Evolutionary conservation across 805 yeast species (phyloP).

Genomic region (Ogataea populi-albae): DNA sequence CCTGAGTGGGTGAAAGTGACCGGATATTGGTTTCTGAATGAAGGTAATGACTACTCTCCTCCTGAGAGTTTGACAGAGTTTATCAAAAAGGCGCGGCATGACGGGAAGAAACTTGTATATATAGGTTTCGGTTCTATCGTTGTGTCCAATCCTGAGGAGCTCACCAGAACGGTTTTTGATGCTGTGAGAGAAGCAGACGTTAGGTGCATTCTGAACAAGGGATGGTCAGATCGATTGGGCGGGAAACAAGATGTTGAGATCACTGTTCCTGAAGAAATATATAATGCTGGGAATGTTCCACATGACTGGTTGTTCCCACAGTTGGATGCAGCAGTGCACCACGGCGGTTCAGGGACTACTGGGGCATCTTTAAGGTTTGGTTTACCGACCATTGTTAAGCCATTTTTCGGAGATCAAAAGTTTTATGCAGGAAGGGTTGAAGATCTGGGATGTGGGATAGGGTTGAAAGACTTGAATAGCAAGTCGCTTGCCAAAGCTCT

Average conservation of each 20-base stretch:
- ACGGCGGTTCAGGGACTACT: constrained; percentile 96
- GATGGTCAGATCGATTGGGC: constrained; percentile 83
- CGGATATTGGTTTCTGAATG: constrained; percentile 90
- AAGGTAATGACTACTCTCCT: constrained; percentile 50
- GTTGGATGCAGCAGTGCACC: constrained; percentile 93
- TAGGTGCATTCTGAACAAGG: constrained; percentile 83
- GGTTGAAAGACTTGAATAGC: constrained; percentile 63
- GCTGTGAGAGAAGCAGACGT: constrained; percentile 82
- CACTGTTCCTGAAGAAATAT: constrained; percentile 64
- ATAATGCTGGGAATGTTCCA: constrained; percentile 69
- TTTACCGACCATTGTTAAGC: constrained; percentile 84
- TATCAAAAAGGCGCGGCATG: constrained; percentile 56
- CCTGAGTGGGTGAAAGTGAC: constrained; percentile 95
- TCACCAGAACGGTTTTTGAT: constrained; percentile 73
- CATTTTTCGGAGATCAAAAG: constrained; percentile 95
- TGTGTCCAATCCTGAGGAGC: constrained; percentile 73
- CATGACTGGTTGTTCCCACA: constrained; percentile 93
- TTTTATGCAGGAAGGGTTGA: constrained; percentile 86
- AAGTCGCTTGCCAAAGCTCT: constrained; percentile 65
- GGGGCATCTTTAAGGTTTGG: constrained; percentile 90
- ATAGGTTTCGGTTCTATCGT: constrained; percentile 97
- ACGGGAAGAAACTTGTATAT: constrained; percentile 72
- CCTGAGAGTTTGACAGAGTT: constrained; percentile 57
- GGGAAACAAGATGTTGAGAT: constrained; percentile 38
- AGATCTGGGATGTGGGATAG: constrained; percentile 82